Evolutionary conservation across 2,329 filamentous ascomycete genomes (phyloP), one percentile per base, ranked within the genome.

Genomic region (Aspergillus sojae): DNA sequence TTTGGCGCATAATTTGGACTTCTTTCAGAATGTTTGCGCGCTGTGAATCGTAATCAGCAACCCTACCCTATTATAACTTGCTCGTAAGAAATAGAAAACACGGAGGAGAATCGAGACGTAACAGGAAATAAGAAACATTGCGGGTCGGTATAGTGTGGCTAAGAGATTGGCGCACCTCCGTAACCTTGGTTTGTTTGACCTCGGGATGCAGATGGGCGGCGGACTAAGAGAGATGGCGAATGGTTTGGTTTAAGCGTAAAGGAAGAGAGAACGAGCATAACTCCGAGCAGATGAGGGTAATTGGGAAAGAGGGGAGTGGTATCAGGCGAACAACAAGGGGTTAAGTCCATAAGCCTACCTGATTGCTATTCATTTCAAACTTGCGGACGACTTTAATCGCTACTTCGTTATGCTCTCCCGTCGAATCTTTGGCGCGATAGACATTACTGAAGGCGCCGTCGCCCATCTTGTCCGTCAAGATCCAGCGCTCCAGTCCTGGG

Each of bases 401-500:
- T 39, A 95, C 93, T 76, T 98, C 90, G 69, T 87, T 88, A 67
- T 87, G 86, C 66, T 89, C 84, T 46, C 91, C 91, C 6, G 88
- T 85, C 53, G 79, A 84, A 77, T 99, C 95, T 70, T 85, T 87
- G 43, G 95, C 95, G 45, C 92, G 89, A 80, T 98, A 99, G 68
- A 99, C 95, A 74, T 98, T 98, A 83, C 94, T 98, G 85, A 99
- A 99, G 65, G 95, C 95, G 65, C 95, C 95, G 71, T 98, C 95
- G 68, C 95, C 95, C 94, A 99, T 99, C 86, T 98, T 98, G 81
- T 97, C 94, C 58, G 95, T 63, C 39, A 97, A 83, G 60, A 90
- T 88, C 90, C 92, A 99, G 74, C 94, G 84, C 71, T 96, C 93
- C 45, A 96, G 82, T 43, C 92, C 92, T 0, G 92, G 91, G 73